Conservation (phyloP, 768 basidiomycete genomes). For the Trametes cinnabarina region DNA sequence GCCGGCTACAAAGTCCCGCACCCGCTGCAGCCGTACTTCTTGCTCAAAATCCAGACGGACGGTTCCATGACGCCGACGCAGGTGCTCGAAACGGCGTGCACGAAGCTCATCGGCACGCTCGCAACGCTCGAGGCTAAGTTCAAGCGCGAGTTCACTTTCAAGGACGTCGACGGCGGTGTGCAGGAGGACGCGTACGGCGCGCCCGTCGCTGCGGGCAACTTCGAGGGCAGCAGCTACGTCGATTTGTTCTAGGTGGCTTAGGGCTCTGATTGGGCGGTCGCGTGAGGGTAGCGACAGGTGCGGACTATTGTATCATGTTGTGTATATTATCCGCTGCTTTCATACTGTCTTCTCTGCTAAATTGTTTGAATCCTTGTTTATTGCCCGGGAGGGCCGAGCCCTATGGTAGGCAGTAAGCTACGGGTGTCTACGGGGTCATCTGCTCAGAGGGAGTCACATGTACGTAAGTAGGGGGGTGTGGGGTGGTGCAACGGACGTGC, state of each 20-base stretch:
- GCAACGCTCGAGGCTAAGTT: constrained; percentile 71
- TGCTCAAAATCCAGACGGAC: constrained; percentile 95
- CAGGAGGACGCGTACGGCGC: constrained; percentile 33
- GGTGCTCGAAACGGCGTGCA: constrained; percentile 81
- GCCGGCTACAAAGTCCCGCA: constrained; percentile 99
- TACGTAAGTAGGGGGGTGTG: too few relatives aligned
- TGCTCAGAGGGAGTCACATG: too few relatives aligned
- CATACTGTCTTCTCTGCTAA: background rate
- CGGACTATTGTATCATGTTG: constrained; percentile 4
- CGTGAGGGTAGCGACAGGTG: too few relatives aligned
- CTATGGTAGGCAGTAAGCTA: too few relatives aligned
- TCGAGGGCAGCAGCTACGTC: constrained; percentile 28
- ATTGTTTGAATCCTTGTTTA: too few relatives aligned
- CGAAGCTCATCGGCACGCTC: constrained; percentile 64
- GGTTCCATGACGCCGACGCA: constrained; percentile 78
- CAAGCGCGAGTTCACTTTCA: constrained; percentile 79
- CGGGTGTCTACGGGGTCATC: too few relatives aligned
- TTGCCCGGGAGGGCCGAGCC: too few relatives aligned
- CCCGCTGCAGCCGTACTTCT: constrained; percentile 90
- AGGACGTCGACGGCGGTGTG: constrained; percentile 44
- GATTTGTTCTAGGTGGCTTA: constrained; percentile 19
- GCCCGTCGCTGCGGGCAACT: constrained; percentile 15
- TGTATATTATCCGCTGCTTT: constrained; percentile 10
- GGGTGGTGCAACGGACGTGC: too few relatives aligned
- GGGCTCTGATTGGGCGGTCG: background rate